A percentile compares a stretch with the other conserved stretches of the same genome.
Conservation (phyloP, 345 rosid species). For the Microcos paniculata region DNA sequence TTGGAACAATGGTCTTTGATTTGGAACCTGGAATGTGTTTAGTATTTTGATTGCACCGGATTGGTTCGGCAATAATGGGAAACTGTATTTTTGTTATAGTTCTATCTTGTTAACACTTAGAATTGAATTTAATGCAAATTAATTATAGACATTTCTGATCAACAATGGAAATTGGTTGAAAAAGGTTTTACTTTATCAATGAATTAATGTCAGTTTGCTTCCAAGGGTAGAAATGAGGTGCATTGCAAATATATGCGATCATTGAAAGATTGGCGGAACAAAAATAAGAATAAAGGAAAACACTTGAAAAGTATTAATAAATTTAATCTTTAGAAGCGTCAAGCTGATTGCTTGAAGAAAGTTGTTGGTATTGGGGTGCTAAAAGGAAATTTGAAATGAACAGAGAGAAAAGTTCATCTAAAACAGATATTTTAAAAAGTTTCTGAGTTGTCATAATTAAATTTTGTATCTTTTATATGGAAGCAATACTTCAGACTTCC, state of each 20-base stretch:
- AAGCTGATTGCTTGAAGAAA: neutral
- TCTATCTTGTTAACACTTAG: neutral
- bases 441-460: neutral
- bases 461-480: neutral
- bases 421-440: neutral
- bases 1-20: constrained; percentile 11
- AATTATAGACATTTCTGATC: neutral
- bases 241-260: neutral
- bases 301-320: neutral
- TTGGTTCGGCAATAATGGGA: constrained; percentile 1
- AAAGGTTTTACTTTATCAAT: neutral
- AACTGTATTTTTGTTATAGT: neutral
- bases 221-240: neutral
- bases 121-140: neutral
- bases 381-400: neutral
- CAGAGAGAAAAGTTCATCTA: constrained; percentile 8
- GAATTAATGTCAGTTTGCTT: neutral
- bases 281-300: neutral
- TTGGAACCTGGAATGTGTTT: constrained; percentile 15
- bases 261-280: neutral
- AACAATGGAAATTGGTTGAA: neutral
- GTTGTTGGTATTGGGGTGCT: constrained; percentile 8
- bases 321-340: neutral
- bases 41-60: constrained; percentile 8
- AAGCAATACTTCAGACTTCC: neutral